Evolutionary conservation across 176 grass and related monocot genomes (phyloP).

Genomic region (Triticum aestivum): DNA sequence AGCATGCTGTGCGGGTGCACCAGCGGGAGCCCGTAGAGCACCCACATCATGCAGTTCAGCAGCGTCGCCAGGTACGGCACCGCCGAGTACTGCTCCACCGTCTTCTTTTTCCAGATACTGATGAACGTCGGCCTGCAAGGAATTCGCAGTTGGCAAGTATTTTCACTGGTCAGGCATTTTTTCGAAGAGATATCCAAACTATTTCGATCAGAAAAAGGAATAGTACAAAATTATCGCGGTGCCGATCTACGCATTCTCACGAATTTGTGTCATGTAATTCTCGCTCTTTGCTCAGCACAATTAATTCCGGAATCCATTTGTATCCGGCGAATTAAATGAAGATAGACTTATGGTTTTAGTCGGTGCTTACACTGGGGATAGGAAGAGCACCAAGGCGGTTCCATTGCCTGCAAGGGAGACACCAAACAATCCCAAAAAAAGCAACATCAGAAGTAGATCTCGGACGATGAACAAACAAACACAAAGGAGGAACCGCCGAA

Average conservation of each 20-base stretch:
- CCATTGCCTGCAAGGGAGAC: slow-evolving; percentile 72
- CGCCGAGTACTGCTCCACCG: slow-evolving; percentile 91
- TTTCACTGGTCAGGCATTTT: too few species aligned
- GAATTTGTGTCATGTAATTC: not conserved
- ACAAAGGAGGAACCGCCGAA: not conserved
- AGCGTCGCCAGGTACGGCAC: slow-evolving; percentile 89
- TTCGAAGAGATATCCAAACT: too few species aligned
- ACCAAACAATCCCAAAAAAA: not conserved
- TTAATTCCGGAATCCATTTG: not conserved
- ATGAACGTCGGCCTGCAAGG: slow-evolving; percentile 73
- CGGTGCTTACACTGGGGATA: slow-evolving; percentile 80
- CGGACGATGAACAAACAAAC: not conserved
- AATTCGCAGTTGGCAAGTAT: not conserved
- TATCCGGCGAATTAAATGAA: not conserved
- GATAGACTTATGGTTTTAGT: not conserved
- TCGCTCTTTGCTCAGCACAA: not conserved
- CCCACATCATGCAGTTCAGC: slow-evolving; percentile 99
- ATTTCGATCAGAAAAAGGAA: too few species aligned
- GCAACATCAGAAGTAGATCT: not conserved
- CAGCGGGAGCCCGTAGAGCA: slow-evolving; percentile 75
- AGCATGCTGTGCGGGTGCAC: slow-evolving; percentile 96
- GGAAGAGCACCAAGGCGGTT: slow-evolving; percentile 79
- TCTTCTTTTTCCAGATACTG: slow-evolving; percentile 78
- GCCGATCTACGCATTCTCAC: not conserved
- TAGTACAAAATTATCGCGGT: not conserved